Evolutionary conservation across 1,139 yeast genomes (phyloP), one percentile per base, ranked within the genome.

Genomic region (Suhomyces yuchorum): DNA sequence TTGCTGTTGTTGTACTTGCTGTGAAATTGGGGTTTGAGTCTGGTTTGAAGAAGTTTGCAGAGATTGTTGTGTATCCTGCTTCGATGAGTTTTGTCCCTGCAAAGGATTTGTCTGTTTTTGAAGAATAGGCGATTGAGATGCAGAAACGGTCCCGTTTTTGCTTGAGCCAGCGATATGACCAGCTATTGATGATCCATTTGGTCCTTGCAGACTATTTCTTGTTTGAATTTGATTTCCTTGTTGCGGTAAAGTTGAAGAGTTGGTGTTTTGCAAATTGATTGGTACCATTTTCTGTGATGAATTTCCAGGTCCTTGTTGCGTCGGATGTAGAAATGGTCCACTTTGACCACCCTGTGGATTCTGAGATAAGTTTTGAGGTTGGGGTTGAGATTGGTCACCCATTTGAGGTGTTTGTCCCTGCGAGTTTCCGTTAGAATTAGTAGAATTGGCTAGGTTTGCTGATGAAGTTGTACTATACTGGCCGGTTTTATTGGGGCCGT

Each of bases 321-420:
- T 53, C 26, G 36, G 52, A 40, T 40, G 58, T 34, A 48, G 18
- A 18, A 48, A 43, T 24, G 33, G 47, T 7, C 51, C 51, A 40
- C 40, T 47, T 26, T 46, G 55, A n/a, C 33, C 19, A 12, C 28
- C 36, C 23, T 39, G 46, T 5, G 37, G 50, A 20, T 35, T 23
- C 22, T 30, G 49, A n/a, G 38, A 39, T 11, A 38, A 20, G 11
- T 15, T 30, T 28, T 38, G 48, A 19, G 37, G 15, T 33, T 37
- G 43, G 37, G 68, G 67, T 45, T 58, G 66, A 4, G 63, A 56
- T 44, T 59, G 68, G 42, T 56, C 57, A 5, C 58, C 56, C 61
- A 67, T 59, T 42, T 62, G 71, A 1, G 71, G 73, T 1, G 71
- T 65, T 33, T 62, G 68, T 5, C 58, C 61, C 28, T 57, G 62